Percentiles rank a stretch among this genome's conserved stretches.
phyloP scores from a whole-genome alignment of 805 yeast genomes.

The Phaffomyces opuntiae region DNA sequence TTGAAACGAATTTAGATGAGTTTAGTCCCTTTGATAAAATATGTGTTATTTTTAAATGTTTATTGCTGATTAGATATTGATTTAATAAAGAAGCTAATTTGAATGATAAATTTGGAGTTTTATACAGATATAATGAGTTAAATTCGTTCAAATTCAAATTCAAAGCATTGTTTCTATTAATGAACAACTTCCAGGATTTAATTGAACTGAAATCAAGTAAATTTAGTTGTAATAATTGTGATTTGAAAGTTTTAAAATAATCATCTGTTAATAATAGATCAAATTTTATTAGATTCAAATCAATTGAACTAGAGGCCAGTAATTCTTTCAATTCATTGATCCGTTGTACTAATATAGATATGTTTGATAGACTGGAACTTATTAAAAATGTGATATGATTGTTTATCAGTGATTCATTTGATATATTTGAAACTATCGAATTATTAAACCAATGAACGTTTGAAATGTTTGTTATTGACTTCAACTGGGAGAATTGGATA shows the following conservation, averaged over 20 bases:
- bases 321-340: conserved; percentile 11
- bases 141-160: conserved; percentile 14
- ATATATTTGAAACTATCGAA: conserved; percentile 5
- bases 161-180: conserved; percentile 2
- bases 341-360: conserved; percentile 10
- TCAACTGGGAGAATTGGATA: conserved; percentile 48
- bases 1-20: conserved; percentile 41
- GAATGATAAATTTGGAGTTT: conserved; percentile 24
- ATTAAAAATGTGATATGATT: conserved; percentile 20
- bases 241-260: conserved; percentile 28
- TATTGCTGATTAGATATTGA: conserved; percentile 35
- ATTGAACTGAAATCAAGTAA: conserved; percentile 12
- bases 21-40: conserved; percentile 52
- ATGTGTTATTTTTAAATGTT: conserved; percentile 41
- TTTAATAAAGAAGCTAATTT: conserved; percentile 34
- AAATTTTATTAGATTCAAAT: conserved; percentile 7
- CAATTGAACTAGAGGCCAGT: conserved; percentile 6
- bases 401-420: conserved; percentile 1
- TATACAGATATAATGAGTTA: conserved; percentile 32
- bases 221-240: conserved; percentile 23
- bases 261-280: conserved; percentile 29
- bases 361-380: conserved; percentile 15
- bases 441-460: conserved; percentile 40
- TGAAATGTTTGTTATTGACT: conserved; percentile 42
- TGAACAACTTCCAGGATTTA: conserved; percentile 12